Evolutionary conservation across 345 rosid genomes (phyloP).

Genomic region (Limnanthes douglasii): DNA sequence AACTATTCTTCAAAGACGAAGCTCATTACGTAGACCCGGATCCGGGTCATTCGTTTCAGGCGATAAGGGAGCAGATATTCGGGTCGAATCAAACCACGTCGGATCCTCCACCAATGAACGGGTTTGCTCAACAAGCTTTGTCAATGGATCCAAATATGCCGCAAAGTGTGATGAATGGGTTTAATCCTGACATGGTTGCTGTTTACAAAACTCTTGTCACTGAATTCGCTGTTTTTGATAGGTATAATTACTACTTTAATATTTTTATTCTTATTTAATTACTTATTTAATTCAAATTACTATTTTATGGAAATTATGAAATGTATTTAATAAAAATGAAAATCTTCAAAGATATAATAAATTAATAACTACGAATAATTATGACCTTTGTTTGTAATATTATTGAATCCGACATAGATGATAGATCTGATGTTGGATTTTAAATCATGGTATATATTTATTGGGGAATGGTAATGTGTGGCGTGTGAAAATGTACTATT

Average conservation of each 20-base stretch:
- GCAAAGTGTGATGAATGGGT: slow-evolving; percentile 64
- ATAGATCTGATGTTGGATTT: neutral
- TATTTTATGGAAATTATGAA: too few species aligned
- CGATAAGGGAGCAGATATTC: slow-evolving; percentile 75
- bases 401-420: neutral
- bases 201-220: slow-evolving; percentile 76
- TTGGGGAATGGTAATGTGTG: neutral
- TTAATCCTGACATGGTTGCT: slow-evolving; percentile 47
- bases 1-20: slow-evolving; percentile 25
- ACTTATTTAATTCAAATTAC: neutral
- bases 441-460: slow-evolving; percentile 1
- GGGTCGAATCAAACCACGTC: slow-evolving; percentile 51
- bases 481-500: too few species aligned
- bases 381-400: neutral
- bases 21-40: slow-evolving; percentile 83
- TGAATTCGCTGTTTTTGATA: slow-evolving; percentile 74
- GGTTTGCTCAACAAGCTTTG: slow-evolving; percentile 72
- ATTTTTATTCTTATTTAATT: neutral
- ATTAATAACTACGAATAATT: neutral
- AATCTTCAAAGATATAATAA: neutral
- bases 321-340: too few species aligned
- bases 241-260: slow-evolving; percentile 16
- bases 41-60: slow-evolving; percentile 94
- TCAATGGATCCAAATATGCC: slow-evolving; percentile 59
- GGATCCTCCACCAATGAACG: slow-evolving; percentile 70